Evolutionary conservation across 2,329 filamentous ascomycete genomes (phyloP), one percentile per base, ranked within the genome.

Genomic region (Alternaria incomplexa): DNA sequence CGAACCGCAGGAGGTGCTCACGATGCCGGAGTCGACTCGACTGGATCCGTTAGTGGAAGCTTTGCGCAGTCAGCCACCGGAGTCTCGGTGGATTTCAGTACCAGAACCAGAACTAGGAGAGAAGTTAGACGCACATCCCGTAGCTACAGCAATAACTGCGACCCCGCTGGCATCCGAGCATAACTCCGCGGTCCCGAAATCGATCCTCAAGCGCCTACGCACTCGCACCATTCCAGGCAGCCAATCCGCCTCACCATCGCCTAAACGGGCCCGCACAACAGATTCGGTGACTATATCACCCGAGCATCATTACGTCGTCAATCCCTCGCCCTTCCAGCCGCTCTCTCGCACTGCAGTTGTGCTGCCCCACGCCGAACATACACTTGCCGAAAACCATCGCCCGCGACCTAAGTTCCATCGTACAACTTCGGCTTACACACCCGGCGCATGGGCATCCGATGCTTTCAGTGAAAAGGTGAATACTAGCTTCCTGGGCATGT

Each of bases 201-300:
- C 59, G 5, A 64, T 64, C 15, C 53, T 65, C 48, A 65, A 68
- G 55, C 63, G 62, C 28, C 59, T 63, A 17, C 44, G 23, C 36
- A 30, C 45, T 25, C 20, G 12, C 22, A 45, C 6, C 30, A 20
- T 48, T 26, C 30, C 51, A 22, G 26, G 15, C 56, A 26, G 15
- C 10, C 20, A 45, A 25, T 8, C 47, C 9, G 9, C 32, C 22
- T 22, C 20, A 17, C 15, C n/a, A 23, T n/a, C 11, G 8, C n/a
- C 17, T 22, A 70, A 68, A 46, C 65, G 66, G 32, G 53, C 65
- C n/a, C 62, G 62, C 25, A 52, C 56, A 20, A n/a, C 60, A 32
- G 45, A 61, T 17, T 57, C 26, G 10, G 65, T 47, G 12, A 63
- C 58, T 20, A 43, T 70, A 6, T 68, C 63, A 8, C 45, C 67